These are phyloP conservation scores for Brassica cretica DNA, from an alignment of 345 rosid species.

Conservation along the genomic window DNA sequence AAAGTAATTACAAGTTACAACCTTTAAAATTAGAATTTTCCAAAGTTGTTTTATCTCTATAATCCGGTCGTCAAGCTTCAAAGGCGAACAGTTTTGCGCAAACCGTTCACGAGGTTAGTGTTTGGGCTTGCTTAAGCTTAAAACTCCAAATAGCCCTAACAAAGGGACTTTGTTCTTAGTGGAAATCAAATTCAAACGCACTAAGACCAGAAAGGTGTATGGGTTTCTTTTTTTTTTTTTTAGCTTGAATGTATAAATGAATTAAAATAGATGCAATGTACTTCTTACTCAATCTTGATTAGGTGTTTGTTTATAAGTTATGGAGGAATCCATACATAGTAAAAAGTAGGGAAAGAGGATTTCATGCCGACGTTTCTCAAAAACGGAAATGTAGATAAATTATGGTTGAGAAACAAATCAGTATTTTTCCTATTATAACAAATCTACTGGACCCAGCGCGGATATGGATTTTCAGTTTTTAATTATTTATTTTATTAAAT, in stretches of 20 bases:
- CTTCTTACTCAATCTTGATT: conserved; percentile 6
- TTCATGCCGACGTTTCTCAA: not conserved
- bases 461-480: no score
- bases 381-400: not conserved
- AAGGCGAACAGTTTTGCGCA: not conserved
- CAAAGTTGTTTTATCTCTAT: not conserved
- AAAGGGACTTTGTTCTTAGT: not conserved
- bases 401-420: not conserved
- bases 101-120: not conserved
- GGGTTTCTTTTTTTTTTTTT: not conserved
- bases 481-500: no score
- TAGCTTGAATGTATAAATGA: not conserved
- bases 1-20: no score
- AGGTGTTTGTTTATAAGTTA: not conserved
- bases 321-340: not conserved
- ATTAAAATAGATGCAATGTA: not conserved
- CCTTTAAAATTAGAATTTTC: not conserved
- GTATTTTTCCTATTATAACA: not conserved
- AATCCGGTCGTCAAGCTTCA: not conserved
- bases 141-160: not conserved
- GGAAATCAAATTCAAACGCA: not conserved
- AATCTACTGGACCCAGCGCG: no score
- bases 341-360: not conserved
- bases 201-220: not conserved
- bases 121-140: not conserved